These are phyloP conservation scores for Mycena kentingensis DNA, from an alignment of 768 basidiomycete species.

Conservation along the genomic window DNA sequence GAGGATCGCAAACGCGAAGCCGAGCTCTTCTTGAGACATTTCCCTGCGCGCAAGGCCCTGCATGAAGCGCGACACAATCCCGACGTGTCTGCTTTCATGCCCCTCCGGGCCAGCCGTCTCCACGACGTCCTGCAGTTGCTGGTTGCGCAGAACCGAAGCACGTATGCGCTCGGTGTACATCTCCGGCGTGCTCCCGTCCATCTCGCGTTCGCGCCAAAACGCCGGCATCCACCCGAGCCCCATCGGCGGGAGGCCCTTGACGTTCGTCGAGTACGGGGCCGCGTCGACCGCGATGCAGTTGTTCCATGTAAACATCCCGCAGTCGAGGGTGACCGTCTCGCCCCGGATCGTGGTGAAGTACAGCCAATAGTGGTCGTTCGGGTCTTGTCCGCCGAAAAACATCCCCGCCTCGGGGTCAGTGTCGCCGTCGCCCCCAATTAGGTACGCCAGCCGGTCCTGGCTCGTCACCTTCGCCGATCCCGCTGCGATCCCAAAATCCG, in stretches of 20 bases:
- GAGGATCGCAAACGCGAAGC: slow-evolving; percentile 21
- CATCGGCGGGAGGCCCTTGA: slow-evolving; percentile 20
- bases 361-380: slow-evolving; percentile 51
- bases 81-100: slow-evolving; percentile 3
- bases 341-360: slow-evolving; percentile 48
- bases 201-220: slow-evolving; percentile 25
- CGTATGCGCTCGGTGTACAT: slow-evolving; percentile 20
- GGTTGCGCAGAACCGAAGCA: slow-evolving; percentile 35
- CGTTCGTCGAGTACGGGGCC: slow-evolving; percentile 19
- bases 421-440: too few relatives aligned
- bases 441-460: slow-evolving; percentile 42
- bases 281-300: slow-evolving; percentile 30
- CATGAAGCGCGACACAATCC: slow-evolving; percentile 31
- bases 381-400: slow-evolving; percentile 40
- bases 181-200: slow-evolving; percentile 15
- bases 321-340: slow-evolving; percentile 43
- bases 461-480: slow-evolving; percentile 36
- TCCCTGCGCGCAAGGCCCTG: slow-evolving; percentile 31
- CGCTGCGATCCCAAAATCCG: slow-evolving; percentile 47
- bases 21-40: slow-evolving; percentile 24
- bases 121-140: slow-evolving; percentile 24
- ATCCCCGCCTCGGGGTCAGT: slow-evolving; percentile 23
- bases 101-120: slow-evolving; percentile 10
- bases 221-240: slow-evolving; percentile 26
- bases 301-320: slow-evolving; percentile 47